Base-by-base conservation (phyloP, 805 yeast species). In the Kodamaea kaohsiungensis region DNA sequence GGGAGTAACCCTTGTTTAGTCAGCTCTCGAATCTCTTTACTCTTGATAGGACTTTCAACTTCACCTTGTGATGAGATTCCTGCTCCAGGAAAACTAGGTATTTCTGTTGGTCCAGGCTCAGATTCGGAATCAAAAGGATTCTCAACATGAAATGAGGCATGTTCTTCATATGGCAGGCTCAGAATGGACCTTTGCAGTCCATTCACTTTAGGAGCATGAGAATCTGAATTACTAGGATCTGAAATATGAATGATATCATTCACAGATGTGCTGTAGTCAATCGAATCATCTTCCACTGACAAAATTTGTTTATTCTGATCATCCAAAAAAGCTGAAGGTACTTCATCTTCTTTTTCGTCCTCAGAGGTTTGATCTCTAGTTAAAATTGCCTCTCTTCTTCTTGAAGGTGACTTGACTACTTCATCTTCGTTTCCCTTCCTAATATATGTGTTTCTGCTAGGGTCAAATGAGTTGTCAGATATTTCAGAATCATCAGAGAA, bases 391-490 rank as follows among this genome's bases (percentile, higher is more conserved):
- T 35, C 43, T 35, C 30, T 15, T 7, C 48, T 22, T 22, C 15
- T 43, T 10, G 51, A 38, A 3, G 54, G 54, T 5, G 47, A 42
- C 43, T 25, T 47, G 13, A 30, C 43, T 3, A 48, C 37, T 13
- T 22, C 48, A 12, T 25, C 37, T 13, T 22, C 50, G 16, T 38
- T 43, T 5, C 39, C 49, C 10, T 51, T 39, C 17, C 39, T 43
- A 12, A 49, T 56, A 8, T 49, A 51, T 38, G 35, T 33, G 40
- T 53, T 57, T 12, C 48, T 51, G 3, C 40, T 46, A 1, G 57
- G 61, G 35, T 54, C 54, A 48, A 59, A 53, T 1, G 60, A 53
- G 43, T 53, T 54, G 12, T 58, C 59, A 17, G 58, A 54, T 9
- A 37, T 40, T 3, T 57, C 54, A 1, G 59, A 58, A 35, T 54